Percentiles rank a stretch among this genome's conserved stretches.
phyloP scores from a whole-genome alignment of 106 monocot species.

The Dendrobium catenatum region DNA sequence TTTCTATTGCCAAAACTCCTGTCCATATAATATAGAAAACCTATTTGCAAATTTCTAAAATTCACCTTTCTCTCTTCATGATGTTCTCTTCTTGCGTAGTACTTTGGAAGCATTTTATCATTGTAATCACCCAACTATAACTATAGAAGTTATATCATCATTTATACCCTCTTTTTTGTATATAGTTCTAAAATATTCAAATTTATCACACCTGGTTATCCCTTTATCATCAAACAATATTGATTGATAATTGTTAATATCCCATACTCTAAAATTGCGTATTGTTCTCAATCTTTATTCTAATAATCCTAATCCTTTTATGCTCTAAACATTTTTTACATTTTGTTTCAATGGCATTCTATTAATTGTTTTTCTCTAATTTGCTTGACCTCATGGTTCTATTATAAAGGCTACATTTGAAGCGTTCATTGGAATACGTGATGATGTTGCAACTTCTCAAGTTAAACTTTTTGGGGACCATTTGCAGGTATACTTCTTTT shows the following conservation, averaged over 20 bases:
- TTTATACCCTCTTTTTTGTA: no score
- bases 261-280: background rate
- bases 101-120: no score
- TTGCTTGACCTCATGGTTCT: background rate
- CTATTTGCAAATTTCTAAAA: no score
- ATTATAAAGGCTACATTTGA: conserved; percentile 86
- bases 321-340: background rate
- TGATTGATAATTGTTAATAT: background rate
- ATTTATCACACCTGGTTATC: background rate
- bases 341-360: background rate
- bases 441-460: conserved; percentile 78
- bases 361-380: background rate
- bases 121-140: no score
- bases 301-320: background rate
- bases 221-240: background rate
- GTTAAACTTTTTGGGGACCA: conserved; percentile 88
- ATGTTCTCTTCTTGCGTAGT: no score
- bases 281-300: background rate
- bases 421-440: conserved; percentile 88
- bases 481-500: conserved; percentile 49
- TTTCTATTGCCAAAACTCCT: no score
- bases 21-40: no score
- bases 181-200: no score
- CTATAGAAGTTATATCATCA: no score
- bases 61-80: no score